Percentiles rank a stretch among this genome's conserved stretches.
These are phyloP conservation scores for Mortierella sp. DNA, from an alignment of 371 early-diverging fungal species.

Conservation along the genomic window DNA sequence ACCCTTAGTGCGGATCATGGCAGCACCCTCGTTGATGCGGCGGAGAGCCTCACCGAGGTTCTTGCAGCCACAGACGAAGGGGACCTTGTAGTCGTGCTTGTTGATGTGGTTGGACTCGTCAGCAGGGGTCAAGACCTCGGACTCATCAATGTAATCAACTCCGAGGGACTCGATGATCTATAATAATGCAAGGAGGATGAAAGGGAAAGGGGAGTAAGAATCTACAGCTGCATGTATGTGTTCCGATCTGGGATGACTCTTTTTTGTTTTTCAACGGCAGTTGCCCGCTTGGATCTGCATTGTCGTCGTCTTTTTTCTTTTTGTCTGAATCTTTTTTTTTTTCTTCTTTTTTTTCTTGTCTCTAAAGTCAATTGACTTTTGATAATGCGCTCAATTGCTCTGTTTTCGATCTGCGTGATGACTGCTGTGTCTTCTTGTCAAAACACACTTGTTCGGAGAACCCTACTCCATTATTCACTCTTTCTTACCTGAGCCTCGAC, in stretches of 20 bases:
- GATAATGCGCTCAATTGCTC: neutral
- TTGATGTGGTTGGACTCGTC: slow-evolving; percentile 95
- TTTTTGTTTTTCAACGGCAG: neutral
- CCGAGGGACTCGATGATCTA: slow-evolving; percentile 93
- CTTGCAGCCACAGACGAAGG: slow-evolving; percentile 97
- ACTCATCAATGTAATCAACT: slow-evolving; percentile 98
- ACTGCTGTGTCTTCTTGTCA: neutral
- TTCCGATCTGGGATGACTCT: neutral
- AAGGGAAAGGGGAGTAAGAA: neutral
- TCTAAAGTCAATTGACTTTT: neutral
- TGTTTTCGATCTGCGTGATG: slow-evolving; percentile 1
- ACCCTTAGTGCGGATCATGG: slow-evolving; percentile 99
- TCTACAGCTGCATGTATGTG: neutral
- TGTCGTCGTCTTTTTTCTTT: neutral
- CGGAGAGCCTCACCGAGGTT: slow-evolving; percentile 98
- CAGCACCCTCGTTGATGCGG: slow-evolving; percentile 97
- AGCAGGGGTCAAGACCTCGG: slow-evolving; percentile 96
- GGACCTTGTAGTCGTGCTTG: slow-evolving; percentile 94
- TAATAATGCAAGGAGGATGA: neutral
- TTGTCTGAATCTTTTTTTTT: neutral
- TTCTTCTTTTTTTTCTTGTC: neutral
- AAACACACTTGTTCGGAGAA: neutral
- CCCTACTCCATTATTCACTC: too few relatives aligned
- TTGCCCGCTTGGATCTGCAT: neutral
- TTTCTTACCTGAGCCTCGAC: slow-evolving; percentile 88